These are phyloP conservation scores for Cladosporium sp. DNA, from an alignment of 2,329 filamentous ascomycete species.

Conservation along the genomic window DNA sequence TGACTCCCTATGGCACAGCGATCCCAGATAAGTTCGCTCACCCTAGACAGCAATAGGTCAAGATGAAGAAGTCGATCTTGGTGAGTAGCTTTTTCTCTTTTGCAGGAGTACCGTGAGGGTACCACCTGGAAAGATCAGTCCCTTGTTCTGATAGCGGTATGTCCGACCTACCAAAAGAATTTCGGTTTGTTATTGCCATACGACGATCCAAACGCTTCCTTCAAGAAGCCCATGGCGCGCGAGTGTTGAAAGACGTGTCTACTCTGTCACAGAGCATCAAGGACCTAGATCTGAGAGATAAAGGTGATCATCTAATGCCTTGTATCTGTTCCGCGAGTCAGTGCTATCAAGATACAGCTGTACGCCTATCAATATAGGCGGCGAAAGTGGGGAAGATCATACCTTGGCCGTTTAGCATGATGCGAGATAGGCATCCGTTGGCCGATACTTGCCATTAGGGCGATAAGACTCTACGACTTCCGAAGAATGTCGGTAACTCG, in stretches of 20 bases:
- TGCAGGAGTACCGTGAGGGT: conserved; percentile 22
- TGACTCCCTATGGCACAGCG: too few relatives aligned
- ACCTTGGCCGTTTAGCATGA: not conserved
- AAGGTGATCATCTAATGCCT: not conserved
- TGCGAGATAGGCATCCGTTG: conserved; percentile 5
- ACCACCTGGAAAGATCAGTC: conserved; percentile 18
- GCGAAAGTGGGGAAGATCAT: not conserved
- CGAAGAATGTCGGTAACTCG: not conserved
- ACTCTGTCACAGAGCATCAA: not conserved
- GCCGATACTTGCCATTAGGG: not conserved
- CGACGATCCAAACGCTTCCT: conserved; percentile 23
- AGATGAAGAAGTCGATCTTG: conserved; percentile 29
- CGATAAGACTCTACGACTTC: not conserved
- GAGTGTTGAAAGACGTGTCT: not conserved
- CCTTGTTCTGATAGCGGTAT: too few relatives aligned
- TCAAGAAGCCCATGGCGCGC: conserved; percentile 19
- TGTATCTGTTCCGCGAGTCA: conserved; percentile 3
- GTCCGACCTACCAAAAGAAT: conserved; percentile 24
- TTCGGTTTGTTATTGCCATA: conserved; percentile 24
- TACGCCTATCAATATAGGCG: not conserved
- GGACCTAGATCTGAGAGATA: not conserved
- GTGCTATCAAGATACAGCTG: not conserved
- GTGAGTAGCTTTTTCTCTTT: conserved; percentile 26
- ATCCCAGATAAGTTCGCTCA: not conserved
- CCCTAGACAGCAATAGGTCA: conserved; percentile 26